Evolutionary conservation across 352 stramenopile species (phyloP).

Genomic region (Phytophthora ohioensis): DNA sequence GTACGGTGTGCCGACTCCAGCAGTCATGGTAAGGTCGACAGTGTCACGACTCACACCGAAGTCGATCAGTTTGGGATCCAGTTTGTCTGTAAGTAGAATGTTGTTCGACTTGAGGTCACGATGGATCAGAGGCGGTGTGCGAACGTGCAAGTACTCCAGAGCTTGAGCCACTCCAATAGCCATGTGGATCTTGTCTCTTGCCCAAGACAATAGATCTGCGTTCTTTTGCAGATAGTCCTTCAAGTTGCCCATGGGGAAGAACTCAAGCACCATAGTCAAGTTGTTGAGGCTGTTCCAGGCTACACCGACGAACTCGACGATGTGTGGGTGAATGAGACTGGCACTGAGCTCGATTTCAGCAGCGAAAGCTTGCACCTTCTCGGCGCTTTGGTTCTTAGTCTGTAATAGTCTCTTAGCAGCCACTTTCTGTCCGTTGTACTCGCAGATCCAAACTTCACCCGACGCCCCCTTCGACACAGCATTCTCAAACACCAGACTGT

Average conservation of each 20-base stretch:
- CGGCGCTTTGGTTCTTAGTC: conserved; percentile 36
- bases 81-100: conserved; percentile 73
- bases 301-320: conserved; percentile 62
- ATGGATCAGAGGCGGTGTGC: conserved; percentile 41
- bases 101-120: conserved; percentile 57
- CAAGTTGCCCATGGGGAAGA: conserved; percentile 30
- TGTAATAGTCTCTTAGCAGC: conserved; percentile 55
- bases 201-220: conserved; percentile 40
- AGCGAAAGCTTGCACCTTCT: conserved; percentile 46
- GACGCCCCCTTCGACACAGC: conserved; percentile 44
- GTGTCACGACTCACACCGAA: conserved; percentile 73
- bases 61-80: conserved; percentile 82
- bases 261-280: conserved; percentile 50
- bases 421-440: conserved; percentile 51
- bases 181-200: conserved; percentile 56
- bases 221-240: conserved; percentile 32
- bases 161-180: conserved; percentile 48
- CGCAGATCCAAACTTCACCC: conserved; percentile 60
- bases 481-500: conserved; percentile 26
- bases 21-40: conserved; percentile 45
- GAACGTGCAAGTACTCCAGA: conserved; percentile 44
- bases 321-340: conserved; percentile 58
- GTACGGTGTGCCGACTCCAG: conserved; percentile 82
- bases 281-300: conserved; percentile 58
- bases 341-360: conserved; percentile 67